Conservation (phyloP, 441 rosid species). For the Rhodomyrtus psidioides region DNA sequence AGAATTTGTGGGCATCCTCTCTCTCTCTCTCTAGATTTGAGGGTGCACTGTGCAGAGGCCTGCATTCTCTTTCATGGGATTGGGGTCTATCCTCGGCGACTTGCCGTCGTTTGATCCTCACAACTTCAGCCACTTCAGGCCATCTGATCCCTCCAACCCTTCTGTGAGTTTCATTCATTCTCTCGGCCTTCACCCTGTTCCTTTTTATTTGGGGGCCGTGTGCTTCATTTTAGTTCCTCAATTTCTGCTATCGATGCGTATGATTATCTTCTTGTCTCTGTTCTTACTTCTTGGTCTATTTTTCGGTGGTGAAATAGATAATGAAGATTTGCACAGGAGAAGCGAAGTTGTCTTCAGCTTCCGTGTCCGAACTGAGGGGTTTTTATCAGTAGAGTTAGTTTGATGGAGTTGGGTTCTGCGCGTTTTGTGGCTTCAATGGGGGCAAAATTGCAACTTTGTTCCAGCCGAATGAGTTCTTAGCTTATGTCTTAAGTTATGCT, state of each 20-base stretch:
- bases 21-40: conserved; percentile 6
- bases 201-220: background rate
- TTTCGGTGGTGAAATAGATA: background rate
- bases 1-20: background rate
- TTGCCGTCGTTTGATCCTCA: conserved; percentile 82
- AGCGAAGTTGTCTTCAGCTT: background rate
- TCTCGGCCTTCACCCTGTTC: background rate
- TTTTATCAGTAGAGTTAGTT: background rate
- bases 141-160: conserved; percentile 81
- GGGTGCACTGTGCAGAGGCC: conserved; percentile 14
- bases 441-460: background rate
- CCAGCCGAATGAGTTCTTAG: background rate
- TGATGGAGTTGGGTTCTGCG: background rate
- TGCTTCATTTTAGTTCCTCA: background rate
- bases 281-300: background rate
- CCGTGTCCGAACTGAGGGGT: background rate
- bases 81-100: conserved; percentile 62
- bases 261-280: background rate
- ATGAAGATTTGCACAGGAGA: background rate
- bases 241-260: background rate
- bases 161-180: conserved; percentile 32
- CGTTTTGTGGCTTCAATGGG: background rate
- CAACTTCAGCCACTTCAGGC: conserved; percentile 80
- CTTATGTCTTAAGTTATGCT: background rate
- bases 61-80: conserved; percentile 33